Evolutionary conservation across 306 rosid species (phyloP).

Genomic region (Boehmeria nivea): DNA sequence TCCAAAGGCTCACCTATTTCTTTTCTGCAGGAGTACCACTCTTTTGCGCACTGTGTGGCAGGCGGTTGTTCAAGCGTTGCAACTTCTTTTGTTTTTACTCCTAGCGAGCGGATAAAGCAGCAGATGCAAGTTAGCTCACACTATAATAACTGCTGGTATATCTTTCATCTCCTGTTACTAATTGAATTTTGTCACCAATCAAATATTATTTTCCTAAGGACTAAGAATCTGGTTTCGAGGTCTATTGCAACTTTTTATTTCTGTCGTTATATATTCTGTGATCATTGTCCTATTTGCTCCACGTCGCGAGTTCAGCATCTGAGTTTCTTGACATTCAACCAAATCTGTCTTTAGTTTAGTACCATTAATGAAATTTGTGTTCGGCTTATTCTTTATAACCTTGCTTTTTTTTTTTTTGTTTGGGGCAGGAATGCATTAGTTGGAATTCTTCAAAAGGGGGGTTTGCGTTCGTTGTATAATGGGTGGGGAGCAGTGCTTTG

Average conservation of each 20-base stretch:
- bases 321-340: too few relatives aligned
- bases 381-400: neutral
- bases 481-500: constrained; percentile 99
- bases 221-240: constrained; percentile 7
- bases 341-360: too few relatives aligned
- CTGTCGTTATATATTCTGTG: constrained; percentile 4
- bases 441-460: constrained; percentile 73
- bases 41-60: constrained; percentile 73
- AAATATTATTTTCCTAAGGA: constrained; percentile 15
- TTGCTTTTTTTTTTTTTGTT: constrained; percentile 4
- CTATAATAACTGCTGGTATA: constrained; percentile 88
- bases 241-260: neutral
- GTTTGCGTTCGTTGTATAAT: constrained; percentile 66
- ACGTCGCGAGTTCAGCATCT: too few relatives aligned
- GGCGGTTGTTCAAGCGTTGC: constrained; percentile 97
- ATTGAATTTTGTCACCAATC: neutral
- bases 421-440: constrained; percentile 57
- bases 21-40: constrained; percentile 66
- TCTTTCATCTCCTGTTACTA: constrained; percentile 22
- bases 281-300: too few relatives aligned
- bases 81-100: constrained; percentile 92
- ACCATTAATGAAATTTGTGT: constrained; percentile 10
- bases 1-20: constrained; percentile 23
- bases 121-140: constrained; percentile 93
- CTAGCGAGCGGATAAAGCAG: constrained; percentile 94